Evolutionary conservation across 345 rosid species (phyloP).

Genomic region (Adansonia digitata): DNA sequence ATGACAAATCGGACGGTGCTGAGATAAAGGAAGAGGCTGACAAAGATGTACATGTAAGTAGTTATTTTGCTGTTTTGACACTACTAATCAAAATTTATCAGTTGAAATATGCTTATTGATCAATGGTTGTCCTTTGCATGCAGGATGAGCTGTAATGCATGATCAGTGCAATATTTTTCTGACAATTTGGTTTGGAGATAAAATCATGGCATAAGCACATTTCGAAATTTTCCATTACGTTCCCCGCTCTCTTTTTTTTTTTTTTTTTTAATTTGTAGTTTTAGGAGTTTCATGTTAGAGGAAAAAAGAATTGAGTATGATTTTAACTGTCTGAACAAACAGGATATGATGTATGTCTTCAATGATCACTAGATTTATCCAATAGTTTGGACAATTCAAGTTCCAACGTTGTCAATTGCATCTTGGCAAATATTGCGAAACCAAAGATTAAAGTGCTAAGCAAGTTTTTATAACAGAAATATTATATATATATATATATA

Average conservation of each 20-base stretch:
- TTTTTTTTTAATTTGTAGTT: background rate
- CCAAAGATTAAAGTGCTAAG: no score
- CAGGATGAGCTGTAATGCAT: constrained; percentile 80
- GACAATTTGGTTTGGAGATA: constrained; percentile 5
- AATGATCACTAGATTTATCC: background rate
- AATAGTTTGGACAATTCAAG: constrained; percentile 5
- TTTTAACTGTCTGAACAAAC: background rate
- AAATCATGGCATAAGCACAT: background rate
- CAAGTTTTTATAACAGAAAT: no score
- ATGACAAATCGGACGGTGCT: constrained; percentile 37
- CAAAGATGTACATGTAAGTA: constrained; percentile 39
- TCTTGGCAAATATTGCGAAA: background rate
- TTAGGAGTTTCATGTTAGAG: constrained; percentile 15
- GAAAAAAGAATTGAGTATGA: background rate
- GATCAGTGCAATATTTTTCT: background rate
- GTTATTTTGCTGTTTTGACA: background rate
- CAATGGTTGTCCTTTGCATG: background rate
- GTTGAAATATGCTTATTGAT: background rate
- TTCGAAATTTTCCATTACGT: no score
- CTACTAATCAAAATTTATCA: background rate
- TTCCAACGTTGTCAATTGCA: background rate
- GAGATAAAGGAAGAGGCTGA: constrained; percentile 20
- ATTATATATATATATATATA: no score
- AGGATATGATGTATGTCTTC: background rate
- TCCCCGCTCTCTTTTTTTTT: background rate